A percentile compares a stretch with the other conserved stretches of the same genome.
Conservation (phyloP, 1,139 yeast genomes). For the Komagataea norvegica region DNA sequence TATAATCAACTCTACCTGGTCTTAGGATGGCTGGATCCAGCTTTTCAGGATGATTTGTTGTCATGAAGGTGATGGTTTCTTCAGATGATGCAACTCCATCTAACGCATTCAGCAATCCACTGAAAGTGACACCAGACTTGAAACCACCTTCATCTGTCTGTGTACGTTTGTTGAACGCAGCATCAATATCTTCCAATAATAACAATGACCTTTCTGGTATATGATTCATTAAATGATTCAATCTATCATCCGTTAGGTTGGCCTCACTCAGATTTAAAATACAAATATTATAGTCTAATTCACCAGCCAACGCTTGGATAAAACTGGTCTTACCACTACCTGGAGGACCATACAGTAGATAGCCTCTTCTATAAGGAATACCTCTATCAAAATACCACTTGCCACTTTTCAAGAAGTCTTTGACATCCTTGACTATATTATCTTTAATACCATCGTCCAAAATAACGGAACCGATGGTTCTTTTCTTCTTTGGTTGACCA, state of each 20-base stretch:
- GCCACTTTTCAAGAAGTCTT: slow-evolving; percentile 74
- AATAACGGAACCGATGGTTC: slow-evolving; percentile 81
- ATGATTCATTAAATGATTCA: slow-evolving; percentile 93
- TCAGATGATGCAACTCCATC: slow-evolving; percentile 99
- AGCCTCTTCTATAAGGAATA: slow-evolving; percentile 95
- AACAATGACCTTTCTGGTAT: slow-evolving; percentile 86
- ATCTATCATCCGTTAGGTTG: slow-evolving; percentile 87
- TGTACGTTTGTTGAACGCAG: slow-evolving; percentile 83
- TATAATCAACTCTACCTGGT: slow-evolving; percentile 93
- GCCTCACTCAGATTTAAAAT: slow-evolving; percentile 85
- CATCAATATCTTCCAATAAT: slow-evolving; percentile 88
- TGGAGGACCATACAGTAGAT: slow-evolving; percentile 93
- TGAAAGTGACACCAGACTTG: slow-evolving; percentile 85
- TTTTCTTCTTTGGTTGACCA: slow-evolving; percentile 90
- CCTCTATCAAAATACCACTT: slow-evolving; percentile 95
- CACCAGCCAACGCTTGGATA: slow-evolving; percentile 96
- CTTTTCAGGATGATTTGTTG: slow-evolving; percentile 93
- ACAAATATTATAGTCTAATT: slow-evolving; percentile 91
- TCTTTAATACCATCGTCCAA: slow-evolving; percentile 73
- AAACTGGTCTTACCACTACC: slow-evolving; percentile 96
- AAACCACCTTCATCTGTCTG: slow-evolving; percentile 75
- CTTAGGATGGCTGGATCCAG: slow-evolving; percentile 78
- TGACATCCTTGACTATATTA: slow-evolving; percentile 61
- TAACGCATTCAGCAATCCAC: slow-evolving; percentile 86
- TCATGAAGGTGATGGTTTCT: slow-evolving; percentile 94